These are phyloP conservation scores for Herpetospermum pedunculosum DNA, from an alignment of 306 rosid genomes.

Conservation along the genomic window DNA sequence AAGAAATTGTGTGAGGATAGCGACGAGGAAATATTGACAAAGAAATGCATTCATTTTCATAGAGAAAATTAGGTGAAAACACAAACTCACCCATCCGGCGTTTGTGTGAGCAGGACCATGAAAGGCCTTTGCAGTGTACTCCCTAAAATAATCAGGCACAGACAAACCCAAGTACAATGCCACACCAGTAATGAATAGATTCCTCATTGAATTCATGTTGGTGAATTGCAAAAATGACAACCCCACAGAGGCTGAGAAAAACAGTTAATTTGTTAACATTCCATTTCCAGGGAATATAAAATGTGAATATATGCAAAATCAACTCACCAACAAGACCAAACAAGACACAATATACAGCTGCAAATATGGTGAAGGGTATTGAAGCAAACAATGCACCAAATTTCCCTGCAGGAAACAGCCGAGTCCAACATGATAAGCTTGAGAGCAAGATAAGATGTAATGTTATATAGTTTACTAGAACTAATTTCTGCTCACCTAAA, in stretches of 20 bases:
- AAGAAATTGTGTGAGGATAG: background rate
- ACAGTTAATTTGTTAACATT: background rate
- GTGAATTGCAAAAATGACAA: constrained; percentile 97
- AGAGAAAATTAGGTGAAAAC: background rate
- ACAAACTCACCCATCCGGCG: constrained; percentile 90
- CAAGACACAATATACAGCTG: constrained; percentile 80
- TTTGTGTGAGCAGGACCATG: constrained; percentile 87
- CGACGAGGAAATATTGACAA: background rate
- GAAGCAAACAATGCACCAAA: constrained; percentile 97
- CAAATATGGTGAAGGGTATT: constrained; percentile 86
- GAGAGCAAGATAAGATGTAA: background rate
- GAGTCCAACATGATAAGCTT: background rate
- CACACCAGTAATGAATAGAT: constrained; percentile 79
- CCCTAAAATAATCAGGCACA: constrained; percentile 80
- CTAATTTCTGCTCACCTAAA: constrained; percentile 39
- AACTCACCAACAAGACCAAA: constrained; percentile 93
- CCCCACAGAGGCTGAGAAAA: constrained; percentile 86
- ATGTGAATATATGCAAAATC: background rate
- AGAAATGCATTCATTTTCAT: background rate
- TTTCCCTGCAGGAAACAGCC: constrained; percentile 52
- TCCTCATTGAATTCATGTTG: constrained; percentile 97
- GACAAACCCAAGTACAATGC: constrained; percentile 86
- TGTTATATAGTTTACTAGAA: background rate
- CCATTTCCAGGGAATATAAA: constrained; percentile 2
- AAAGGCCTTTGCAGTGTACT: constrained; percentile 67